A percentile compares a stretch with the other conserved stretches of the same genome.
Conservation (phyloP, 2,329 filamentous ascomycete genomes). For the Grosmannia clavigera region DNA sequence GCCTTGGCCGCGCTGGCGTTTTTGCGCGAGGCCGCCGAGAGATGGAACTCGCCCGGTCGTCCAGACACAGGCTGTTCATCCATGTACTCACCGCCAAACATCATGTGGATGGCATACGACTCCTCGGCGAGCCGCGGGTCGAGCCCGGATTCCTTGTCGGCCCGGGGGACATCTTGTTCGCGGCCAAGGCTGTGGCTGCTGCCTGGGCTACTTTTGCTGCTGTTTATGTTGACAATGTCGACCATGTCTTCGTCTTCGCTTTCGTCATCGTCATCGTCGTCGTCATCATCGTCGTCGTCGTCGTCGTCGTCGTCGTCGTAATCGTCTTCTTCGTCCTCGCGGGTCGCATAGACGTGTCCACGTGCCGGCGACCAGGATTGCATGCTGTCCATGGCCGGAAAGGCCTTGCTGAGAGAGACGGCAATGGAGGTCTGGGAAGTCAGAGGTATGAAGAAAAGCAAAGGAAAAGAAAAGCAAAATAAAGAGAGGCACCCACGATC, state of each 20-base stretch:
- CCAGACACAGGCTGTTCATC: slow-evolving; percentile 58
- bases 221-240: slow-evolving; percentile 13
- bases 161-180: slow-evolving; percentile 13
- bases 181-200: too few species aligned
- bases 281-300: slow-evolving; percentile 1
- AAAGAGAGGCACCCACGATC: slow-evolving; percentile 30
- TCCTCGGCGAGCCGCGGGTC: slow-evolving; percentile 41
- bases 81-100: slow-evolving; percentile 51
- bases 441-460: slow-evolving; percentile 8
- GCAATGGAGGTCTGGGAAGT: slow-evolving; percentile 38
- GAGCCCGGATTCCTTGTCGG: slow-evolving; percentile 23
- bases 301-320: slow-evolving; percentile 1
- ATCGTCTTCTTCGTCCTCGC: slow-evolving; percentile 12
- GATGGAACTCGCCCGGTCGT: slow-evolving; percentile 51
- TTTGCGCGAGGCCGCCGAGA: slow-evolving; percentile 43
- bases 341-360: slow-evolving; percentile 38
- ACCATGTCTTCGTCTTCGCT: slow-evolving; percentile 5
- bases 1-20: slow-evolving; percentile 7
- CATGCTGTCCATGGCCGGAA: slow-evolving; percentile 36
- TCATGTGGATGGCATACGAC: slow-evolving; percentile 43
- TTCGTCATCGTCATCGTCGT: slow-evolving; percentile 4
- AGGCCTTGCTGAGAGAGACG: slow-evolving; percentile 38
- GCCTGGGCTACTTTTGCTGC: slow-evolving; percentile 13
- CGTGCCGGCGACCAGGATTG: slow-evolving; percentile 42
- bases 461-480: not conserved